Base-by-base conservation (phyloP, 2,329 filamentous ascomycete genomes). In the Neocatenulostroma microsporum region DNA sequence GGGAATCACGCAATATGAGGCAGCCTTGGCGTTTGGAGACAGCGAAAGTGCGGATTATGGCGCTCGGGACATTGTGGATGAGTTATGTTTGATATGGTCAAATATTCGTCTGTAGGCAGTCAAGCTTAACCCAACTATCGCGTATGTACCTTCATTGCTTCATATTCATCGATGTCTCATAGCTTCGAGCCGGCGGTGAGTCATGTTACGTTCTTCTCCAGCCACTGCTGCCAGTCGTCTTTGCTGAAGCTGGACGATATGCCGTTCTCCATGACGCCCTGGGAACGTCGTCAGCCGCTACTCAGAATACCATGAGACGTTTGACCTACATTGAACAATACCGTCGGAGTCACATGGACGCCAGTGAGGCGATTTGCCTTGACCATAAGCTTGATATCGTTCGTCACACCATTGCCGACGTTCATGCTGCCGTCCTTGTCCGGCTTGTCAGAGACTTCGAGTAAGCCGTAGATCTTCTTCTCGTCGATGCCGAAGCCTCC, bases 281-380 rank as follows among this genome's bases (percentile, higher is more conserved):
- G 14, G 6, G 23, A 13, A 15, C 8, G 4, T 15, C 13, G 3
- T 14, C 17, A 6, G 21, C 10, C 21, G 11, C 9, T n/a, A n/a
- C n/a, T n/a, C n/a, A n/a, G n/a, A n/a, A n/a, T n/a, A n/a, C n/a
- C n/a, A n/a, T n/a, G 17, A 23, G 9, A 18, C 24, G 23, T 54
- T 48, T 20, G 23, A 36, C 33, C 18, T 44, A 62, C 87, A 62
- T 96, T 79, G 60, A 93, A 88, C 33, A 94, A 70, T 14, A 89
- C 86, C 0, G 88, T 95, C 2, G 89, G 89, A 27, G 85, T 89
- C 26, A 95, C 85, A 66, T 96, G 89, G 28, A 94, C 77, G 10
- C 88, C 83, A 7, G 84, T 74, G 48, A 91, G 63, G 28, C 89
- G 70, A 52, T 84, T 72, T 32, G 63, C 63, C 66, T 88, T 93